phyloP scores from a whole-genome alignment of 1,284 basidiomycete species.

The Mycena sp. region DNA sequence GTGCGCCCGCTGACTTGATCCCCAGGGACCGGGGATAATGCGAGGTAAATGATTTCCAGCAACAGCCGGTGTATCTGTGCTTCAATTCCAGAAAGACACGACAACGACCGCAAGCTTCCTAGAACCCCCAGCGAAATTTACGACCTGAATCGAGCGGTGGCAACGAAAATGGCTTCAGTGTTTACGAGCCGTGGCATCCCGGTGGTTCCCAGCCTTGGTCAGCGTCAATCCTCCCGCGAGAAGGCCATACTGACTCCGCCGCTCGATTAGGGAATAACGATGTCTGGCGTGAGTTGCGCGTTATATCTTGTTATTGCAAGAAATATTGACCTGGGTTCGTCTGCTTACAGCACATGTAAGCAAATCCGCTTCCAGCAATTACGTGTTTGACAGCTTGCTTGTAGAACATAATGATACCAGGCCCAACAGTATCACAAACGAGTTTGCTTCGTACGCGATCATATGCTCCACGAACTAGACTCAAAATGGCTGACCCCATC shows the following conservation, averaged over 20 bases:
- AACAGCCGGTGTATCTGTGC: slow-evolving; percentile 9
- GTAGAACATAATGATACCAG: slow-evolving; percentile 75
- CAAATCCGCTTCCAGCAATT: slow-evolving; percentile 22
- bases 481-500: slow-evolving; percentile 13
- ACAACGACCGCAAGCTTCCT: slow-evolving; percentile 85
- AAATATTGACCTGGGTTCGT: slow-evolving; percentile 16
- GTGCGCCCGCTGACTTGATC: slow-evolving; percentile 16
- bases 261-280: slow-evolving; percentile 79
- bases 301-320: neutral
- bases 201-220: slow-evolving; percentile 86
- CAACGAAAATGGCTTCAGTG: slow-evolving; percentile 72
- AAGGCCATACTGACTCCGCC: slow-evolving; percentile 5
- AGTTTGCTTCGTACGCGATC: slow-evolving; percentile 71
- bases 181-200: slow-evolving; percentile 79
- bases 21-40: slow-evolving; percentile 93
- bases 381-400: slow-evolving; percentile 22
- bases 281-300: slow-evolving; percentile 78
- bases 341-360: slow-evolving; percentile 70
- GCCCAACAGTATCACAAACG: slow-evolving; percentile 84
- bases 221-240: slow-evolving; percentile 27
- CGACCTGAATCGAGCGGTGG: slow-evolving; percentile 75
- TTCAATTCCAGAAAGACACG: slow-evolving; percentile 66
- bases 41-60: slow-evolving; percentile 59
- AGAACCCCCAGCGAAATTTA: slow-evolving; percentile 88
- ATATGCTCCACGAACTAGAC: slow-evolving; percentile 21